A percentile compares a stretch with the other conserved stretches of the same genome.
Conservation (phyloP, 1,284 basidiomycete species). For the Boletus semigastroideus region DNA sequence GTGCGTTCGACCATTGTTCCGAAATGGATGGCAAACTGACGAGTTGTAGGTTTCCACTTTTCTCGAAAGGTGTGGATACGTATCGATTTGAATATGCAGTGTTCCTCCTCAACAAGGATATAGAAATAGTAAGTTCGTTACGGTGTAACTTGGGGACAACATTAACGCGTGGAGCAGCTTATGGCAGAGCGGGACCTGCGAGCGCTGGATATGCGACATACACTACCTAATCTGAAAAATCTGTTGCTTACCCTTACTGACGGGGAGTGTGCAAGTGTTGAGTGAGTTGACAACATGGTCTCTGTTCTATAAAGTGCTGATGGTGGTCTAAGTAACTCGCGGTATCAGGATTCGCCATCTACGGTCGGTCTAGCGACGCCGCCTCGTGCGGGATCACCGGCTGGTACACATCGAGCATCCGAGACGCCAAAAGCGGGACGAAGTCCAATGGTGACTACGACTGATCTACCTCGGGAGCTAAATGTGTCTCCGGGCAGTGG, state of each 20-base stretch:
- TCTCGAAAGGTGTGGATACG: conserved; percentile 90
- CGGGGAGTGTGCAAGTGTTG: conserved; percentile 50
- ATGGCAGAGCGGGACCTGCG: conserved; percentile 88
- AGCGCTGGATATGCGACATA: conserved; percentile 92
- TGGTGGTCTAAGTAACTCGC: conserved; percentile 16
- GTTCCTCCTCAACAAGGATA: conserved; percentile 95
- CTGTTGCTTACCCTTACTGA: conserved; percentile 83
- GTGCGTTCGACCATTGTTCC: conserved; percentile 45
- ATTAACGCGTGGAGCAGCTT: conserved; percentile 51
- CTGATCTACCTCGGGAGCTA: conserved; percentile 33
- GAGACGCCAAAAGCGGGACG: conserved; percentile 33
- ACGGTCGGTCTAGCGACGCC: conserved; percentile 31
- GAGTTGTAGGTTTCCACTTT: conserved; percentile 81
- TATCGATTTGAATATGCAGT: conserved; percentile 99
- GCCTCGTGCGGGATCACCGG: conserved; percentile 18
- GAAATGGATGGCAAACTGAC: conserved; percentile 11
- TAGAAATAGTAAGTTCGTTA: conserved; percentile 74
- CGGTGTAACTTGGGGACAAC: conserved; percentile 5
- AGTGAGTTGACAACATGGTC: conserved; percentile 39
- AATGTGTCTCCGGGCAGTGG: conserved; percentile 50
- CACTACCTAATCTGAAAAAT: conserved; percentile 95
- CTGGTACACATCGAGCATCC: conserved; percentile 20
- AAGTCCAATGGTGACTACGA: conserved; percentile 32
- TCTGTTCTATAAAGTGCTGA: conserved; percentile 18
- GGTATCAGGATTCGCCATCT: conserved; percentile 24